These are phyloP conservation scores for Wallacemonas sp. DNA, from an alignment of 208 protist species.

Conservation along the genomic window DNA sequence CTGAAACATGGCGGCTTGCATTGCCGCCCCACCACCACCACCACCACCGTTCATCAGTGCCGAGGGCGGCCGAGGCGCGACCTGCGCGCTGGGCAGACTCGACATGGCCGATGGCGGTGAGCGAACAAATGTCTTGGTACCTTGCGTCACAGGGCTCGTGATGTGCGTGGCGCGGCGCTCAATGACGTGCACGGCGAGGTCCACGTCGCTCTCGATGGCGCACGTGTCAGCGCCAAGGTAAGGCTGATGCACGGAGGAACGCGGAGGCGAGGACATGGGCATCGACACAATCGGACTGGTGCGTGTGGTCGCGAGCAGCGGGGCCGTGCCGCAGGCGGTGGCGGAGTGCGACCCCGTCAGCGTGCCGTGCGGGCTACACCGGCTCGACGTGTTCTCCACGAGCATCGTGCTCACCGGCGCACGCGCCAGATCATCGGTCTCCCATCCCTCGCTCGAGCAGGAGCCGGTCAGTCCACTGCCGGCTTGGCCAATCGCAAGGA, in stretches of 20 bases:
- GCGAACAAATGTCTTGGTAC: neutral
- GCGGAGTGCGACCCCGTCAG: neutral
- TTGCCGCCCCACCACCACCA: neutral
- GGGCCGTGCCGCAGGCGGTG: neutral
- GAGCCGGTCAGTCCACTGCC: neutral
- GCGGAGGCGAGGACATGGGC: conserved; percentile 3
- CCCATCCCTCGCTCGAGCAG: neutral
- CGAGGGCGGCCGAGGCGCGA: neutral
- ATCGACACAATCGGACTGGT: neutral
- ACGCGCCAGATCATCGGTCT: neutral
- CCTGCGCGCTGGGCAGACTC: neutral
- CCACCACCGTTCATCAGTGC: neutral
- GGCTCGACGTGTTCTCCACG: no score
- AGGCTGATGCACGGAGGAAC: conserved; percentile 4
- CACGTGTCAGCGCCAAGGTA: conserved; percentile 4
- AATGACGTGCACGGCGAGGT: conserved; percentile 6
- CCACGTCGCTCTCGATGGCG: neutral
- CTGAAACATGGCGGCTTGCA: no score
- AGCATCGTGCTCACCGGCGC: neutral
- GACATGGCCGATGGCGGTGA: neutral
- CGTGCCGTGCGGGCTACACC: no score
- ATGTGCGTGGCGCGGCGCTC: conserved; percentile 12
- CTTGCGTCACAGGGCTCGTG: conserved; percentile 3
- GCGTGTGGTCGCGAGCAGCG: neutral
- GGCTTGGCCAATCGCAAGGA: neutral